phyloP scores from a whole-genome alignment of 768 basidiomycete species.

The Pulveroboletus sp. region DNA sequence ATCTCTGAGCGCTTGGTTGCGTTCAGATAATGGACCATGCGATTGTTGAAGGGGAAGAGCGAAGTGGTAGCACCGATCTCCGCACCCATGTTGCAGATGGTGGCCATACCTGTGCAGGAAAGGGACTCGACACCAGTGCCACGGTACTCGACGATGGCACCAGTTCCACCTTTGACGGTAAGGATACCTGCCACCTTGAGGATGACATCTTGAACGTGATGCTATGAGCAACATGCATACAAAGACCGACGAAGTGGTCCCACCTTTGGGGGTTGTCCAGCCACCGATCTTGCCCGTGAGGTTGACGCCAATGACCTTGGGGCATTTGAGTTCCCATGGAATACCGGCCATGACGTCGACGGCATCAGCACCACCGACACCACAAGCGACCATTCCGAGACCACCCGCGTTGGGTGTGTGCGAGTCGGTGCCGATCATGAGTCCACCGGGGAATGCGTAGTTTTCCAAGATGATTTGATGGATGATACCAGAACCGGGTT shows the following conservation, averaged over 20 bases:
- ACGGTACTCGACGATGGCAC: constrained; percentile 96
- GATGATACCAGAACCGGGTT: constrained; percentile 98
- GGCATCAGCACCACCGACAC: constrained; percentile 98
- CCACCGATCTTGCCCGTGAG: constrained; percentile 91
- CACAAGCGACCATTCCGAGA: constrained; percentile 98
- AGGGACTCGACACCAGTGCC: constrained; percentile 94
- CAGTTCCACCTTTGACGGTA: constrained; percentile 99
- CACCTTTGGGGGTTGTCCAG: constrained; percentile 98
- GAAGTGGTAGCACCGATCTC: constrained; percentile 99
- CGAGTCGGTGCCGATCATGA: constrained; percentile 99
- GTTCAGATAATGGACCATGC: constrained; percentile 90
- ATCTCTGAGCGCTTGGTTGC: constrained; percentile 92
- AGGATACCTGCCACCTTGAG: constrained; percentile 98
- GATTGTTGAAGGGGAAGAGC: constrained; percentile 95
- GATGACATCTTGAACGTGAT: constrained; percentile 70
- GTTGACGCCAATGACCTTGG: constrained; percentile 98
- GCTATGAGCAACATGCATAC: constrained; percentile 7
- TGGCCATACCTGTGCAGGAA: constrained; percentile 98
- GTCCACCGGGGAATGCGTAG: constrained; percentile 98
- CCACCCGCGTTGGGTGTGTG: constrained; percentile 99
- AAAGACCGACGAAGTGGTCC: constrained; percentile 9
- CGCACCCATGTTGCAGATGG: constrained; percentile 99
- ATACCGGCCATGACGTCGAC: constrained; percentile 98
- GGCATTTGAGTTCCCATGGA: constrained; percentile 99
- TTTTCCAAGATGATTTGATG: constrained; percentile 99